Percentiles rank a stretch among this genome's conserved stretches.
These are phyloP conservation scores for Tricholoma flavovirens DNA, from an alignment of 768 basidiomycete species.

Conservation along the genomic window DNA sequence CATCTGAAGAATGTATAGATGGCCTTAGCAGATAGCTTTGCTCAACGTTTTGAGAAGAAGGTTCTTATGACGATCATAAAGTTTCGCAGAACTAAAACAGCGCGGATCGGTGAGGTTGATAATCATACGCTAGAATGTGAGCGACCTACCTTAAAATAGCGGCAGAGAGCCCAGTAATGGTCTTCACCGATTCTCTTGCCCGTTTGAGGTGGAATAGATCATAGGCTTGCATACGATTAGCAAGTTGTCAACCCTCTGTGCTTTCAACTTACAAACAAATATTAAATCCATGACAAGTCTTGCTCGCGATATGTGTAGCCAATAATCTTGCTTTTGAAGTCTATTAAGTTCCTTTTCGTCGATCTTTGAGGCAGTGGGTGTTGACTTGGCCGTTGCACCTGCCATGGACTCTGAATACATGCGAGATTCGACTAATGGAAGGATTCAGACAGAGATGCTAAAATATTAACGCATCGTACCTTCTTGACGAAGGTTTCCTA, in stretches of 20 bases:
- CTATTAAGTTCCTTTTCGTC: slow-evolving; percentile 68
- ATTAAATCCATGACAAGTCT: slow-evolving; percentile 83
- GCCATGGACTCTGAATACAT: slow-evolving; percentile 70
- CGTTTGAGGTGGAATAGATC: slow-evolving; percentile 69
- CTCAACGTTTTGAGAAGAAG: slow-evolving; percentile 48
- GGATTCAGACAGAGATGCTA: background rate
- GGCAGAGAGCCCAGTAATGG: slow-evolving; percentile 61
- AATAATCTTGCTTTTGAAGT: slow-evolving; percentile 67
- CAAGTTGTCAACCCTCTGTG: background rate
- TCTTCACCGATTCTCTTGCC: slow-evolving; percentile 53
- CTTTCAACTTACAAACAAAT: slow-evolving; percentile 66
- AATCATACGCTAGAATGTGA: slow-evolving; percentile 1
- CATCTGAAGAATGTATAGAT: background rate
- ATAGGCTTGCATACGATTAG: slow-evolving; percentile 45
- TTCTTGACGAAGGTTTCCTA: slow-evolving; percentile 56
- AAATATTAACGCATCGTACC: slow-evolving; percentile 32
- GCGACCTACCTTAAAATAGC: slow-evolving; percentile 63
- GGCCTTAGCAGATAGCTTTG: background rate
- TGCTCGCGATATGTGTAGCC: slow-evolving; percentile 62
- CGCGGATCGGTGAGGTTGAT: slow-evolving; percentile 9
- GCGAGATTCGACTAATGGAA: slow-evolving; percentile 57
- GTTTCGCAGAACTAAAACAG: slow-evolving; percentile 54
- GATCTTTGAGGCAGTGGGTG: slow-evolving; percentile 47
- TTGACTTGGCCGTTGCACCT: slow-evolving; percentile 65
- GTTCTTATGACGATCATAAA: slow-evolving; percentile 68